phyloP scores from a whole-genome alignment of 1,139 yeast genomes.

The Arxiozyma telluris region DNA sequence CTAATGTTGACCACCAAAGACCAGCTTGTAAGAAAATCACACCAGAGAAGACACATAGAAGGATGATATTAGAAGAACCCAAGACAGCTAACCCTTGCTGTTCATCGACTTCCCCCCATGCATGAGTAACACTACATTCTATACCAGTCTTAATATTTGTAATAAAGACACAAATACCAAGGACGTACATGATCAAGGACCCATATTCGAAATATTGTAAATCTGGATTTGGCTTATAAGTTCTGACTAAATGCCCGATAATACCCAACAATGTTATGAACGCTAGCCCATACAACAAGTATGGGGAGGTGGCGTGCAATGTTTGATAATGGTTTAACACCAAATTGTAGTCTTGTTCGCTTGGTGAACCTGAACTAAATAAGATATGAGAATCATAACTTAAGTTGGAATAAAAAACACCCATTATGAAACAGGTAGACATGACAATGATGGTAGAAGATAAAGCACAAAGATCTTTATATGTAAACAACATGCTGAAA shows the following conservation, averaged over 20 bases:
- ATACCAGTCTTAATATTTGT: slow-evolving; percentile 82
- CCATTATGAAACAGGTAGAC: slow-evolving; percentile 66
- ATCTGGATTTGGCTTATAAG: slow-evolving; percentile 78
- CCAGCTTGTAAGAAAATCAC: slow-evolving; percentile 80
- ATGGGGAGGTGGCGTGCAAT: slow-evolving; percentile 44
- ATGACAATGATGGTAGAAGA: slow-evolving; percentile 25
- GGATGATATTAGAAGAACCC: slow-evolving; percentile 80
- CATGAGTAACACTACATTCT: slow-evolving; percentile 55
- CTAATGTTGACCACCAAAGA: slow-evolving; percentile 80
- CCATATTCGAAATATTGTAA: slow-evolving; percentile 86
- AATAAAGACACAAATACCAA: slow-evolving; percentile 67
- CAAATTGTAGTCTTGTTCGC: slow-evolving; percentile 44
- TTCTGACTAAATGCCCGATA: slow-evolving; percentile 63
- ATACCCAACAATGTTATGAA: slow-evolving; percentile 45
- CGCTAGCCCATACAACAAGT: slow-evolving; percentile 49
- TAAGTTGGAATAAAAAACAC: slow-evolving; percentile 67
- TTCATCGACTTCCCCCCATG: slow-evolving; percentile 91
- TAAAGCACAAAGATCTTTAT: slow-evolving; percentile 22
- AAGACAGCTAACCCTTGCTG: slow-evolving; percentile 82
- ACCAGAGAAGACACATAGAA: slow-evolving; percentile 63
- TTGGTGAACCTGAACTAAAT: slow-evolving; percentile 45
- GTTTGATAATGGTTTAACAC: slow-evolving; percentile 66
- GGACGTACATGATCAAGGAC: slow-evolving; percentile 59
- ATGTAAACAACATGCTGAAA: slow-evolving; percentile 8
- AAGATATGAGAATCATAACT: slow-evolving; percentile 77